Conservation (phyloP, 495 filamentous ascomycete species). For the Penicillium cosmopolitanum region DNA sequence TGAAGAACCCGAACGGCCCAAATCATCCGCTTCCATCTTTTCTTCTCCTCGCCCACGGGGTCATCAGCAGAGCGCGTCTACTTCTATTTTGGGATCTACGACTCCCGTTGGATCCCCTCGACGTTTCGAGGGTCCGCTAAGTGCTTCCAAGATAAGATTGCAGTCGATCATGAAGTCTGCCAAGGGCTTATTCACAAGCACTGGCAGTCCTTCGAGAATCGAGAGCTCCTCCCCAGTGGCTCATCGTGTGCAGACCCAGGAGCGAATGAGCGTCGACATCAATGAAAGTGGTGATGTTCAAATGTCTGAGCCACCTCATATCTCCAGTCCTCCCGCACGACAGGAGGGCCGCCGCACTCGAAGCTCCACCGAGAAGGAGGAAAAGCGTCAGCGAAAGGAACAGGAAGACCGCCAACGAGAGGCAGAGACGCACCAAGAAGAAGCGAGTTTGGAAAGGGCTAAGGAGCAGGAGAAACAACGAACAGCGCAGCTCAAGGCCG, state of each 20-base stretch:
- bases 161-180: conserved; percentile 87
- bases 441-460: conserved; percentile 64
- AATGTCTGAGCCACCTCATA: conserved; percentile 24
- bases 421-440: conserved; percentile 60
- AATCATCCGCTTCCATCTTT: conserved; percentile 50
- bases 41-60: conserved; percentile 53
- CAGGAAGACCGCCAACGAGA: conserved; percentile 48
- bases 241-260: conserved; percentile 28
- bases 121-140: conserved; percentile 76
- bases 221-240: conserved; percentile 55
- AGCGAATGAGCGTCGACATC: conserved; percentile 16
- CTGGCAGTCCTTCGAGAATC: conserved; percentile 73
- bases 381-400: conserved; percentile 67
- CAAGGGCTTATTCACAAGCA: conserved; percentile 79
- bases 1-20: conserved; percentile 34
- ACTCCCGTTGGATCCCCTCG: conserved; percentile 75
- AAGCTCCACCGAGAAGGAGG: conserved; percentile 71
- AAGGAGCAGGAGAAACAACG: conserved; percentile 66
- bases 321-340: conserved; percentile 39
- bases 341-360: conserved; percentile 65
- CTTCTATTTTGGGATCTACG: conserved; percentile 63
- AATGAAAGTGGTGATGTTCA: conserved; percentile 15
- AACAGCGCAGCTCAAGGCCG: conserved; percentile 42
- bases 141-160: conserved; percentile 84
- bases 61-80: conserved; percentile 65